These are phyloP conservation scores for Persicaria tinctoria DNA, from an alignment of 148 eudicot species.

Conservation along the genomic window DNA sequence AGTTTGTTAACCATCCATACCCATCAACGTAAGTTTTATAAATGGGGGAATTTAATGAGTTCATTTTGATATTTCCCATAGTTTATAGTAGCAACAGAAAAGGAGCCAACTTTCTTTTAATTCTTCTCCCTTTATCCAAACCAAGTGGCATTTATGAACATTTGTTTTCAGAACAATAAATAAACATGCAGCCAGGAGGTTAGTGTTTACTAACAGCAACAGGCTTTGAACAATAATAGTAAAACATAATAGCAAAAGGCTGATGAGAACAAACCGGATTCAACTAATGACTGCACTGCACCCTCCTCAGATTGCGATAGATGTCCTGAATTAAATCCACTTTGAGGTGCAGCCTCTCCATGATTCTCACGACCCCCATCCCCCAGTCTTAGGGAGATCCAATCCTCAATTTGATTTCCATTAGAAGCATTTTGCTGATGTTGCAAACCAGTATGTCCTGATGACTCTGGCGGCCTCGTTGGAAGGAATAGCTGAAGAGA, in stretches of 20 bases:
- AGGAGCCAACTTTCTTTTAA: too few relatives aligned
- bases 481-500: constrained; percentile 80
- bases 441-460: not conserved
- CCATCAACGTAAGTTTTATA: too few relatives aligned
- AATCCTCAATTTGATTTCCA: constrained; percentile 38
- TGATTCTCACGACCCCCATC: constrained; percentile 43
- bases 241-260: not conserved
- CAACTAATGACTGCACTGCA: constrained; percentile 41
- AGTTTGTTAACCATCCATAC: too few relatives aligned
- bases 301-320: constrained; percentile 37
- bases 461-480: constrained; percentile 51
- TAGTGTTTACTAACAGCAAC: not conserved
- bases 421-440: not conserved
- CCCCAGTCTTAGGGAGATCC: constrained; percentile 93
- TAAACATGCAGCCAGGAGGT: not conserved
- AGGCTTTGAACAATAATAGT: not conserved
- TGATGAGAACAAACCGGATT: constrained; percentile 44
- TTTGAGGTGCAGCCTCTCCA: constrained; percentile 30
- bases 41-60: too few relatives aligned
- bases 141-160: not conserved
- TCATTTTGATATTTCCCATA: too few relatives aligned
- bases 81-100: too few relatives aligned
- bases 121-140: too few relatives aligned
- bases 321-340: constrained; percentile 32
- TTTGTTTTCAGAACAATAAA: not conserved